Conservation (phyloP, 805 yeast genomes). For the Nematodospora valgi region DNA sequence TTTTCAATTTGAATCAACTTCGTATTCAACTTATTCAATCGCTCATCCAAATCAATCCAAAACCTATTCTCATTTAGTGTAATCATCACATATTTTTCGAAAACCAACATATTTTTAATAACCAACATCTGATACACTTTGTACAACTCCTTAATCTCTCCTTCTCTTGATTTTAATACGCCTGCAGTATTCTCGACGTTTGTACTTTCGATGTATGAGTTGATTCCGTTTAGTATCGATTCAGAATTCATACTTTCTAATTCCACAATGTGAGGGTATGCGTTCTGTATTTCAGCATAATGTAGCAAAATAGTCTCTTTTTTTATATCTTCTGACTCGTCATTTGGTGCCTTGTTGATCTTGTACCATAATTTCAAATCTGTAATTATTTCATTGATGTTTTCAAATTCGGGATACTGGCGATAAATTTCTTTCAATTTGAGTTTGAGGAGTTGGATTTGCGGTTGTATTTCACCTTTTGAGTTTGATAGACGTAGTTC, state of each 20-base stretch:
- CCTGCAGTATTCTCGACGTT: conserved; percentile 1
- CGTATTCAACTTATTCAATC: conserved; percentile 10
- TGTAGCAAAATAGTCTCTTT: conserved; percentile 3
- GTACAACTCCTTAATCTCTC: conserved; percentile 14
- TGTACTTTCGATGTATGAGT: neutral
- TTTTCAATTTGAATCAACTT: conserved; percentile 8
- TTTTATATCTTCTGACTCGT: conserved; percentile 1
- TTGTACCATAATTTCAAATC: conserved; percentile 19
- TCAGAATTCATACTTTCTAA: neutral
- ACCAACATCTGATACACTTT: conserved; percentile 19
- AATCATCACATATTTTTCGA: conserved; percentile 23
- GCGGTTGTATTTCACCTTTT: conserved; percentile 5
- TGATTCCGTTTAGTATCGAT: conserved; percentile 1
- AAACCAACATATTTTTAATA: conserved; percentile 26
- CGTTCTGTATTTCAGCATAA: neutral
- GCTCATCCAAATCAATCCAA: conserved; percentile 24
- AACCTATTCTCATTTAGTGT: conserved; percentile 21
- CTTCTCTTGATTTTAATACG: conserved; percentile 8
- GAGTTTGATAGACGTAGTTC: conserved; percentile 1
- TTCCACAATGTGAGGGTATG: neutral
- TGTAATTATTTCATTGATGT: conserved; percentile 15
- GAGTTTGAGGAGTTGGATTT: conserved; percentile 13
- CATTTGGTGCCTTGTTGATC: conserved; percentile 2
- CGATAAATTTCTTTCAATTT: conserved; percentile 14
- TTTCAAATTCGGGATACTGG: conserved; percentile 16